These are phyloP conservation scores for Argentina anserina DNA, from an alignment of 306 rosid species.

Conservation along the genomic window DNA sequence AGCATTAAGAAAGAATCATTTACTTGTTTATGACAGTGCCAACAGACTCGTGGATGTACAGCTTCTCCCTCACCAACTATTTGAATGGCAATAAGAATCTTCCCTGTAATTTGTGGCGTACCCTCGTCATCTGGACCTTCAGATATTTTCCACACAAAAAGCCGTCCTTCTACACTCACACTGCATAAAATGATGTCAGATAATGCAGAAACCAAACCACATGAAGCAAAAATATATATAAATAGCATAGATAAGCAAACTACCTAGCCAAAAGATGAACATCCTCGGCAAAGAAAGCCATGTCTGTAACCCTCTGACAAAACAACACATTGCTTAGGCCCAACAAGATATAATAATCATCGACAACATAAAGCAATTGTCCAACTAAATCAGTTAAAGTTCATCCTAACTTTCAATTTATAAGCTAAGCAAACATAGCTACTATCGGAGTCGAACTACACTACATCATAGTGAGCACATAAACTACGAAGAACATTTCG, in stretches of 20 bases:
- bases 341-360: conserved; percentile 8
- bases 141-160: conserved; percentile 88
- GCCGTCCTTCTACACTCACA: conserved; percentile 85
- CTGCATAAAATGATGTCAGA: conserved; percentile 47
- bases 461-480: not conserved
- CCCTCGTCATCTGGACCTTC: conserved; percentile 96
- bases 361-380: not conserved
- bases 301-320: conserved; percentile 96
- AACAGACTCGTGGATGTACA: conserved; percentile 85
- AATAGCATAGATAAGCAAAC: conserved; percentile 19
- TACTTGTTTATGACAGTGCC: conserved; percentile 99
- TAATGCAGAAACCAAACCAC: conserved; percentile 14
- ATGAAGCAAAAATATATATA: too few species aligned
- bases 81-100: conserved; percentile 69
- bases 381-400: not conserved
- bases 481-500: not conserved
- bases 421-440: not conserved
- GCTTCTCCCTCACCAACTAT: conserved; percentile 72
- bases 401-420: not conserved
- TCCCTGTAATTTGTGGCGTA: conserved; percentile 82
- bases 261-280: conserved; percentile 99
- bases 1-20: conserved; percentile 12
- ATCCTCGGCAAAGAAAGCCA: conserved; percentile 98
- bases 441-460: not conserved
- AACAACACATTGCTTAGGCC: conserved; percentile 23